phyloP scores from a whole-genome alignment of 1,139 yeast genomes.

The Citeromyces hawaiiensis region DNA sequence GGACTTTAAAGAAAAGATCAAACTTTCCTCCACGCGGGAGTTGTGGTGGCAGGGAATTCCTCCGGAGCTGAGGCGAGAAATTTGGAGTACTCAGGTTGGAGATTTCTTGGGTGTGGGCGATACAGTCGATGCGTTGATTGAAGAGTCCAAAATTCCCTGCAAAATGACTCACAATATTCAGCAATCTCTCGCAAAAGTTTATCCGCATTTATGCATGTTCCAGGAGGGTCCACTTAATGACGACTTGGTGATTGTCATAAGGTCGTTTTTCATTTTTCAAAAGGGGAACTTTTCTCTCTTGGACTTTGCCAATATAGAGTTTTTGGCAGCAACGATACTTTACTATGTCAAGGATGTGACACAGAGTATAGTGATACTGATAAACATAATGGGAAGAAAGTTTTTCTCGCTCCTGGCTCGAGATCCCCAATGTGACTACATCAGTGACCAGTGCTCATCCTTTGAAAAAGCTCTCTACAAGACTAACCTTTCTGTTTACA shows the following conservation, averaged over 20 bases:
- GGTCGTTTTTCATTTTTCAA: background rate
- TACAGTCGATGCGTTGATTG: background rate
- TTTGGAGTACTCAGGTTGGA: constrained; percentile 40
- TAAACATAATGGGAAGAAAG: constrained; percentile 24
- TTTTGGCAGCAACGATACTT: constrained; percentile 18
- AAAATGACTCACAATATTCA: background rate
- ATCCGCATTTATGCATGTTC: too few relatives aligned
- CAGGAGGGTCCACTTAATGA: background rate
- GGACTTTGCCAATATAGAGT: constrained; percentile 10
- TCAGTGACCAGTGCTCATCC: constrained; percentile 19
- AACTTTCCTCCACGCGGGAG: constrained; percentile 28
- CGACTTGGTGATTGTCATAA: background rate
- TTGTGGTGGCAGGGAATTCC: constrained; percentile 65
- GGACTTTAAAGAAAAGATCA: constrained; percentile 21
- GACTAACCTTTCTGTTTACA: constrained; percentile 28
- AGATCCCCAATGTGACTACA: constrained; percentile 7
- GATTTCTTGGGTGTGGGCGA: constrained; percentile 16
- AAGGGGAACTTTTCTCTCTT: background rate
- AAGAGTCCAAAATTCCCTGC: background rate
- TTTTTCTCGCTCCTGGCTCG: constrained; percentile 16
- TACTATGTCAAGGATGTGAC: too few relatives aligned
- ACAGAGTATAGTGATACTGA: constrained; percentile 23
- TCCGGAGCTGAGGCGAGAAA: constrained; percentile 23
- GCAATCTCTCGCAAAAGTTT: background rate
- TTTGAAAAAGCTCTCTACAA: constrained; percentile 32